Base-by-base conservation (phyloP, 176 grass and related monocot genomes). In the Musa schizocarpa region DNA sequence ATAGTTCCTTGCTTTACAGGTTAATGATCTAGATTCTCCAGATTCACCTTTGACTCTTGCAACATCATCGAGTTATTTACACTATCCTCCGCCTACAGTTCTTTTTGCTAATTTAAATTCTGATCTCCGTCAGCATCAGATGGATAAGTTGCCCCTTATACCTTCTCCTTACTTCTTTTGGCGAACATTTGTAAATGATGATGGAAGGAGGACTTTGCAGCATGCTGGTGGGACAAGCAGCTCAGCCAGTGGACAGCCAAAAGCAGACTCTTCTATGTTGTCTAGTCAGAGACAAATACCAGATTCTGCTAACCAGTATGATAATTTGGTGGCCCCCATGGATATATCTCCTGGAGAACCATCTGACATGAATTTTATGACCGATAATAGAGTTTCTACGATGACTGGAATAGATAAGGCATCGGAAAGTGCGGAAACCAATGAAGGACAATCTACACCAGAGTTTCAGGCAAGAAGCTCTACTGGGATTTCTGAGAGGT, bases 1-100 rank as follows among this genome's bases (percentile, higher is more conserved):
- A 43, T 5, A 43, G 34, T 43, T 77, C 23, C 43, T 74, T 26
- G 9, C 74, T 76, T 83, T 51, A 50, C 86, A 99, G 96, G 96
- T 99, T 80, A 95, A 99, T 79, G 90, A 92, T 85, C 85, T 99
- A 81, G 91, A 99, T 69, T 92, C 88, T 29, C 83, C 86, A 20
- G 91, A 99, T 58, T 86, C 91, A 22, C 85, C 83, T 1, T 81
- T 99, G 84, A 99, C 88, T 49, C 84, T 79, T 59, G 96, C 96
- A 53, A 99, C 82, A 74, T 95, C 96, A 70, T 89, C 91, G 76
- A 91, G 96, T 63, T 99, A 89, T 84, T 84, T 90, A 56, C 89
- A 92, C 80, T 92, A 95, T 76, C 83, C 96, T 14, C 75, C 75
- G 24, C 92, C 96, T 0, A 76, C 87, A 66, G 76, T 95, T 69